phyloP scores from a whole-genome alignment of 306 rosid genomes.

The Ammopiptanthus mongolicus region DNA sequence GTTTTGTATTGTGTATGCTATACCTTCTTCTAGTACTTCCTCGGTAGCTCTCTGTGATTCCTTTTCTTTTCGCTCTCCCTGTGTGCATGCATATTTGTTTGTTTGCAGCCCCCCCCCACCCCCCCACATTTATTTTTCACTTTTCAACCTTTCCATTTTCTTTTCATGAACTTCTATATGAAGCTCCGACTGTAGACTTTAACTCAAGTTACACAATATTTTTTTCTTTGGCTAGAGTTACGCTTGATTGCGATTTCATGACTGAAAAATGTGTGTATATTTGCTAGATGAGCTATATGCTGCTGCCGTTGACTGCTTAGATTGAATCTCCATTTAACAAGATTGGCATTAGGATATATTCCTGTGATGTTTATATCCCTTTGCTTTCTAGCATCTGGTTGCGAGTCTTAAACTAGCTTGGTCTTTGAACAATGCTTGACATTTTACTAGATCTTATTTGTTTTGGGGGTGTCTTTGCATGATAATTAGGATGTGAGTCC shows the following conservation, averaged over 20 bases:
- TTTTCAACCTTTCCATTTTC: not conserved
- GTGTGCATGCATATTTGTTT: not conserved
- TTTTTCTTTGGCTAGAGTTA: not conserved
- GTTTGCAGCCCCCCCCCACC: not conserved
- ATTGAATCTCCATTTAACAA: not conserved
- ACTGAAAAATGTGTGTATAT: not conserved
- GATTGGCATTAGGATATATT: too few species aligned
- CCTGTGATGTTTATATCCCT: too few species aligned
- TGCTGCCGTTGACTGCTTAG: not conserved
- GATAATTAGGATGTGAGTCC: too few species aligned
- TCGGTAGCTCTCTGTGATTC: not conserved
- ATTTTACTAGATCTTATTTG: conserved; percentile 1
- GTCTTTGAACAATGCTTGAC: not conserved
- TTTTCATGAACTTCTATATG: not conserved
- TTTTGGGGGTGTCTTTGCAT: not conserved
- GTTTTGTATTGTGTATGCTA: not conserved
- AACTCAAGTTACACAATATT: not conserved
- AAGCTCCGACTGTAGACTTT: not conserved
- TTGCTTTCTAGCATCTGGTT: too few species aligned
- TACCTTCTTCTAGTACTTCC: not conserved
- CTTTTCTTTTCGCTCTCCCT: not conserved
- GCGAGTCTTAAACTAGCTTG: too few species aligned
- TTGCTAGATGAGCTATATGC: conserved; percentile 9
- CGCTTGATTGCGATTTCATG: not conserved
- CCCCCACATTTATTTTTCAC: too few species aligned